These are phyloP conservation scores for Hirschfeldia incana DNA, from an alignment of 345 rosid species.

Conservation along the genomic window DNA sequence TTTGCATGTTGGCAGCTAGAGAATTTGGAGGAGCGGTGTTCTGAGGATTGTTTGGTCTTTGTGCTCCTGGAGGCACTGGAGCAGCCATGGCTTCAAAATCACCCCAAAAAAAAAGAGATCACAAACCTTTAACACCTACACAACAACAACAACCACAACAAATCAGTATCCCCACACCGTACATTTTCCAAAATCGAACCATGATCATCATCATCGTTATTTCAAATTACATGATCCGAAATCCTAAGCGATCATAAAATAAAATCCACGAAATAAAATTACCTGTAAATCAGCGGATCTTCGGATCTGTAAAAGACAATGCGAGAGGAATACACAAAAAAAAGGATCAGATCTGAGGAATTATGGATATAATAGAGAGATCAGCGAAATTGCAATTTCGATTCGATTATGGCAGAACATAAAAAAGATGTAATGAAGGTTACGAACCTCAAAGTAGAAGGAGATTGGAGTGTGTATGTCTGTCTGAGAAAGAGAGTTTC, in stretches of 20 bases:
- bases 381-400: neutral
- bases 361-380: conserved; percentile 17
- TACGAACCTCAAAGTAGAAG: conserved; percentile 29
- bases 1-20: conserved; percentile 66
- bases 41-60: conserved; percentile 51
- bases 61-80: conserved; percentile 91
- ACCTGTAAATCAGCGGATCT: conserved; percentile 22
- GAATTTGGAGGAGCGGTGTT: conserved; percentile 47
- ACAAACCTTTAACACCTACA: conserved; percentile 14
- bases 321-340: neutral
- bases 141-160: neutral
- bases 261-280: neutral
- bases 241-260: neutral
- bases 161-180: neutral
- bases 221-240: neutral
- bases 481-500: conserved; percentile 2
- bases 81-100: conserved; percentile 55
- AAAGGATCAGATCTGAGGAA: conserved; percentile 29
- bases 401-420: neutral
- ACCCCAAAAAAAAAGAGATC: conserved; percentile 1
- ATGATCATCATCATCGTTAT: conserved; percentile 16
- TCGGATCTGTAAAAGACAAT: conserved; percentile 32
- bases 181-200: neutral
- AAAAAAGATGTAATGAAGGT: neutral
- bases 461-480: neutral